These are phyloP conservation scores for Viscum album DNA, from an alignment of 177 flowering plant species.

Conservation along the genomic window DNA sequence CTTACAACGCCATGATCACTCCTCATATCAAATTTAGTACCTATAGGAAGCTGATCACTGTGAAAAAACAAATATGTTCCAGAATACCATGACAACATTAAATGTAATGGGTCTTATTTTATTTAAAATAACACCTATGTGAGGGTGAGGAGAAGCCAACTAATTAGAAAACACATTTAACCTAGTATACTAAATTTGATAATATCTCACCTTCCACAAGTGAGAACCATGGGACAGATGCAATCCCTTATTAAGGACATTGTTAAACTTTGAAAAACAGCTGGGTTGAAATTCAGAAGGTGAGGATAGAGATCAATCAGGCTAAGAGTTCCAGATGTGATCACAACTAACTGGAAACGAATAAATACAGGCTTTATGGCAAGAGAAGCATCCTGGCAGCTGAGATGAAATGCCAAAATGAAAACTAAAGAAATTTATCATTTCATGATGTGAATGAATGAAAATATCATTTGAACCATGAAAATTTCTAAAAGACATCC, in stretches of 20 bases:
- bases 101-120: too few relatives aligned
- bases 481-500: not conserved
- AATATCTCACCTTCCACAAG: conserved; percentile 78
- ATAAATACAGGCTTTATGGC: conserved; percentile 97
- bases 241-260: conserved; percentile 99
- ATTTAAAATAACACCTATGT: not conserved
- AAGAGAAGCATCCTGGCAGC: conserved; percentile 98
- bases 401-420: conserved; percentile 45
- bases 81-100: too few relatives aligned
- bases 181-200: not conserved
- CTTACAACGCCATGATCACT: conserved; percentile 96
- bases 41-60: conserved; percentile 99
- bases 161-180: not conserved
- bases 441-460: not conserved
- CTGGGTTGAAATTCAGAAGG: conserved; percentile 91
- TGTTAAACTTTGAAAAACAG: conserved; percentile 85
- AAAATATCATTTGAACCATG: not conserved
- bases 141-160: not conserved
- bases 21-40: conserved; percentile 97
- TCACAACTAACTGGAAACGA: conserved; percentile 91
- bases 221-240: conserved; percentile 99
- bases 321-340: conserved; percentile 96
- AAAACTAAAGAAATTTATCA: not conserved
- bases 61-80: conserved; percentile 9
- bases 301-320: conserved; percentile 99